Conservation (phyloP, 225 moss, liverwort and hornwort species). For the Straminergon stramineum region DNA sequence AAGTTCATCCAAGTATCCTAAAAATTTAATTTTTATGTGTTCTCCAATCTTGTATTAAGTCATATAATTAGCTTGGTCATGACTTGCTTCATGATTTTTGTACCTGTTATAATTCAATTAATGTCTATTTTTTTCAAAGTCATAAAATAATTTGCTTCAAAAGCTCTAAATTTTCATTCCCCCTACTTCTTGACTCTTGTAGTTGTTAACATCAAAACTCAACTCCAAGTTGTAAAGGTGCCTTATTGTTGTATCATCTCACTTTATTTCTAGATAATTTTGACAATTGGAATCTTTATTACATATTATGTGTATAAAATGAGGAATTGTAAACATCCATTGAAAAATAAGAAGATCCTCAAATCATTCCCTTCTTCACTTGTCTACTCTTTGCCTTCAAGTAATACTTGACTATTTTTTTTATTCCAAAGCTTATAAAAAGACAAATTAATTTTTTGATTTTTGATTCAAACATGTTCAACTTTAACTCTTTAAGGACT, state of each 20-base stretch:
- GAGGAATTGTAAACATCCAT: background rate
- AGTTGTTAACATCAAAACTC: background rate
- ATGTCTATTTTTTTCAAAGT: background rate
- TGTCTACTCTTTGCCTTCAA: background rate
- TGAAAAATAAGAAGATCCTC: background rate
- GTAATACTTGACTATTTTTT: background rate
- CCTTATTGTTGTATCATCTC: no score
- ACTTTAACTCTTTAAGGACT: fast-evolving
- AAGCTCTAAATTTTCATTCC: background rate
- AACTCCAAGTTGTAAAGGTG: background rate
- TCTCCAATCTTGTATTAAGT: background rate
- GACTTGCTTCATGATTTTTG: background rate
- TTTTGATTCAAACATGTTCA: background rate
- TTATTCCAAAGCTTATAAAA: background rate
- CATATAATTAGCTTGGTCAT: background rate
- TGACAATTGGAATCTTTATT: background rate
- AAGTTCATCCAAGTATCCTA: background rate
- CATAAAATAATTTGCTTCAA: background rate
- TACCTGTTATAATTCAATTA: background rate
- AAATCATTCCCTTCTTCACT: background rate
- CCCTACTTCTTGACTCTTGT: fast-evolving
- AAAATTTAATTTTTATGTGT: no score
- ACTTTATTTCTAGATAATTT: background rate
- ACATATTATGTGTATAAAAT: background rate
- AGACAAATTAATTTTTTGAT: background rate